Conservation (phyloP, 306 rosid species). For the Phaseolus lunatus region DNA sequence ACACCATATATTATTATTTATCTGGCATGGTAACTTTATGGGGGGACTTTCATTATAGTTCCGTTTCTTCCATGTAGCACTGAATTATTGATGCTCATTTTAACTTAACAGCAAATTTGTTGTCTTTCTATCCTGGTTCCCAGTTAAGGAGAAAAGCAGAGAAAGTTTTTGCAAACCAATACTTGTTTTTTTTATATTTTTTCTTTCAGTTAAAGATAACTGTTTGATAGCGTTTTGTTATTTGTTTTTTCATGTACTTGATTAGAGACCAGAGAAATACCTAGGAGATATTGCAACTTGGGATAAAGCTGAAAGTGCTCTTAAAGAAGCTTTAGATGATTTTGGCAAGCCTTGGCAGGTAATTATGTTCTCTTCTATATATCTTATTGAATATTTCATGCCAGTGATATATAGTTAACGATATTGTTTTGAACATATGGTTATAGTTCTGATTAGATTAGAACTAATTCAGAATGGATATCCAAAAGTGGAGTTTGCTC, state of each 20-base stretch:
- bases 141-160: background rate
- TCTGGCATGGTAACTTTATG: background rate
- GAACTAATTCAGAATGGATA: background rate
- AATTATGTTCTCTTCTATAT: slow-evolving; percentile 16
- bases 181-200: background rate
- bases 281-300: slow-evolving; percentile 82
- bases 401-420: background rate
- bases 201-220: background rate
- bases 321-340: slow-evolving; percentile 82
- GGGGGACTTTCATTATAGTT: background rate
- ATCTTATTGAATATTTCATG: slow-evolving; percentile 12
- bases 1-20: background rate
- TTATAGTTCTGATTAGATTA: background rate
- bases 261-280: slow-evolving; percentile 88
- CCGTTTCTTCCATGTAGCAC: background rate
- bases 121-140: slow-evolving; percentile 12
- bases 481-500: slow-evolving; percentile 10
- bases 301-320: slow-evolving; percentile 93
- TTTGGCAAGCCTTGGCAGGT: slow-evolving; percentile 97
- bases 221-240: slow-evolving; percentile 14
- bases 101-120: background rate
- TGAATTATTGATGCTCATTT: slow-evolving; percentile 1
- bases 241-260: slow-evolving; percentile 32
- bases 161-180: background rate
- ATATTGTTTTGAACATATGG: slow-evolving; percentile 24